A percentile compares a stretch with the other conserved stretches of the same genome.
These are phyloP conservation scores for Epicoccum nigrum DNA, from an alignment of 2,329 filamentous ascomycete species.

Conservation along the genomic window DNA sequence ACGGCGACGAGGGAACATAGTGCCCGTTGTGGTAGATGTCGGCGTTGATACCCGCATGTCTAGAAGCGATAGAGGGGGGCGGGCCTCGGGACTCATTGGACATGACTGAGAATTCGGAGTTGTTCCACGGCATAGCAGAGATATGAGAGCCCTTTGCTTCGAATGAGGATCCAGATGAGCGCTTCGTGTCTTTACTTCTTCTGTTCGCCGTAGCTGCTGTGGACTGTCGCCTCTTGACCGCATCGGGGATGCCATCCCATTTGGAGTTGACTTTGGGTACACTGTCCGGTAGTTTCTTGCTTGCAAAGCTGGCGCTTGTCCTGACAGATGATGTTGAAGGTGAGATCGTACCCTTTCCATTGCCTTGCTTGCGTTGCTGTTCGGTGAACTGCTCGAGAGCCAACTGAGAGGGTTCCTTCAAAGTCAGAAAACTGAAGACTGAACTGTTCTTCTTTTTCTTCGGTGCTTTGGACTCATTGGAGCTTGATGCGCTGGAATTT, in stretches of 20 bases:
- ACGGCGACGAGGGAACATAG: constrained; percentile 23
- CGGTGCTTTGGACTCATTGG: constrained; percentile 36
- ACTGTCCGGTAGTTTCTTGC: constrained; percentile 54
- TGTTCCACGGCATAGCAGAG: constrained; percentile 16
- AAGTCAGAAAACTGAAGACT: constrained; percentile 53
- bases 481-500: constrained; percentile 30
- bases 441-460: constrained; percentile 45
- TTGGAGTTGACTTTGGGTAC: constrained; percentile 62
- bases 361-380: constrained; percentile 50
- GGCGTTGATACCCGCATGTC: constrained; percentile 14
- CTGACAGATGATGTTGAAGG: constrained; percentile 17
- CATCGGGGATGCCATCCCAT: constrained; percentile 59
- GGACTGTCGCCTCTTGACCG: constrained; percentile 38
- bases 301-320: constrained; percentile 33
- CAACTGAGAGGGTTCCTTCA: constrained; percentile 57
- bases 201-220: constrained; percentile 10
- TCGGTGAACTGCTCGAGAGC: constrained; percentile 55
- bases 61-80: constrained; percentile 39
- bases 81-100: constrained; percentile 36
- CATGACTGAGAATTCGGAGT: constrained; percentile 31
- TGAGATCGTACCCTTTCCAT: constrained; percentile 28
- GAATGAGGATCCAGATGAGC: constrained; percentile 26
- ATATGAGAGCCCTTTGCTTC: constrained; percentile 18
- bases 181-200: constrained; percentile 22
- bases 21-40: constrained; percentile 14